Evolutionary conservation across 2,329 filamentous ascomycete species (phyloP), one percentile per base, ranked within the genome.

Genomic region (Xylaria hypoxylon): DNA sequence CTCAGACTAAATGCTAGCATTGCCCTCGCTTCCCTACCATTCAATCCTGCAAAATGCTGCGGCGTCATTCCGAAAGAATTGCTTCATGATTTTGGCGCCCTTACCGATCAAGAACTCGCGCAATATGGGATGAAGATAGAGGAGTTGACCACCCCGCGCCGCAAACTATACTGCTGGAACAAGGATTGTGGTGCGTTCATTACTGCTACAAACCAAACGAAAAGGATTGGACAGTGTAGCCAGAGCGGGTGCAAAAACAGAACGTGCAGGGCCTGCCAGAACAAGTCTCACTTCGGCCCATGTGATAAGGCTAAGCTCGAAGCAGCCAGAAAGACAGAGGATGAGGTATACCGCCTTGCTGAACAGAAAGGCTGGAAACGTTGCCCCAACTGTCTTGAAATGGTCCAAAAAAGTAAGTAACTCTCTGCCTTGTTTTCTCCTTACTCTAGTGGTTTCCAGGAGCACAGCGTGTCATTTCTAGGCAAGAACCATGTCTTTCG

Each of bases 281-380:
- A n/a, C 22, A 73, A 73, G 45, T 70, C 73, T 1, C 73, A 74
- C 52, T 72, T 64, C 22, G 69, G 66, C 1, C 1, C 47, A 19
- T 74, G 73, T 61, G 47, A 74, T 40, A 7, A 48, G 42, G 33
- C 24, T 1, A 51, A 44, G 26, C 24, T 70, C 5, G 13, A 63
- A 8, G 58, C 67, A 11, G 15, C 10, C 1, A 35, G 3, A 5
- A 22, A 35, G 2, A 22, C 11, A 26, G 65, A 69, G 5, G 64
- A 70, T 0, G 8, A 17, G 0, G 2, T 72, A 11, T n/a, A 48
- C 11, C 17, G 31, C 2, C 51, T 72, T 3, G 71, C 68, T 35
- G 35, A 56, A 17, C 2, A 35, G 0, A 57, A 70, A n/a, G 70
- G 69, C 2, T 74, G 73, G 73, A 71, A 71, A 38, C 59, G 56